Percentiles rank a stretch among this genome's conserved stretches.
These are phyloP conservation scores for Amylocystis lapponica DNA, from an alignment of 768 basidiomycete genomes.

Conservation along the genomic window DNA sequence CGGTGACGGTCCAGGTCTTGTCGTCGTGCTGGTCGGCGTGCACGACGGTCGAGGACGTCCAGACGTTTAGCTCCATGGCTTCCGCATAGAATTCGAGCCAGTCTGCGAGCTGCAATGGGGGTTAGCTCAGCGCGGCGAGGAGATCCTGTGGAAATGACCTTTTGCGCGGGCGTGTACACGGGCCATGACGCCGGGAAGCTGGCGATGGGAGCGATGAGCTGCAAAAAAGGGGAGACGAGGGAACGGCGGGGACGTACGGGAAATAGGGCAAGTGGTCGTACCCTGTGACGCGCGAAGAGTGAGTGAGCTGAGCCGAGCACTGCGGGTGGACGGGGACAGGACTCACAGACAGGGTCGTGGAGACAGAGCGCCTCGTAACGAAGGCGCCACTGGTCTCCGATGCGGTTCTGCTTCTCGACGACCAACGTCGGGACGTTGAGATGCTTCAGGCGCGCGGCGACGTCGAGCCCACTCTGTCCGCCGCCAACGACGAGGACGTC, in stretches of 20 bases:
- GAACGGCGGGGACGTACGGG: too few relatives aligned
- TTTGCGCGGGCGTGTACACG: constrained; percentile 49
- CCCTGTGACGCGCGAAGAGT: constrained; percentile 27
- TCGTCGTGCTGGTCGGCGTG: constrained; percentile 16
- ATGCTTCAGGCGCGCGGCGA: constrained; percentile 54
- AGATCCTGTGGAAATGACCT: constrained; percentile 25
- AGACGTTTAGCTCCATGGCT: constrained; percentile 55
- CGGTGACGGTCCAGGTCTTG: constrained; percentile 24
- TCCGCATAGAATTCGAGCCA: constrained; percentile 65
- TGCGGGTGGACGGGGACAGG: neutral
- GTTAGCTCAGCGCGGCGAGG: neutral
- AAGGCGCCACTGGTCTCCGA: constrained; percentile 63
- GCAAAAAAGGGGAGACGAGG: too few relatives aligned
- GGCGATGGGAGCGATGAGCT: too few relatives aligned
- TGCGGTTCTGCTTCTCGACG: constrained; percentile 53
- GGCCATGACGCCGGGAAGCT: constrained; percentile 61
- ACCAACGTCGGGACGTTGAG: constrained; percentile 46
- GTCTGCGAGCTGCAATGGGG: constrained; percentile 44
- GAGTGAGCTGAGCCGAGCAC: neutral
- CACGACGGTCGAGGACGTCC: constrained; percentile 37
- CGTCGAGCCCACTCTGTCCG: constrained; percentile 49
- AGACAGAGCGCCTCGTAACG: constrained; percentile 63
- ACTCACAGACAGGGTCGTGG: constrained; percentile 64
- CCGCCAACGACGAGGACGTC: constrained; percentile 46
- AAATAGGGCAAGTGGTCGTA: constrained; percentile 49